These are phyloP conservation scores for Amanita molliuscula DNA, from an alignment of 768 basidiomycete genomes.

Conservation along the genomic window DNA sequence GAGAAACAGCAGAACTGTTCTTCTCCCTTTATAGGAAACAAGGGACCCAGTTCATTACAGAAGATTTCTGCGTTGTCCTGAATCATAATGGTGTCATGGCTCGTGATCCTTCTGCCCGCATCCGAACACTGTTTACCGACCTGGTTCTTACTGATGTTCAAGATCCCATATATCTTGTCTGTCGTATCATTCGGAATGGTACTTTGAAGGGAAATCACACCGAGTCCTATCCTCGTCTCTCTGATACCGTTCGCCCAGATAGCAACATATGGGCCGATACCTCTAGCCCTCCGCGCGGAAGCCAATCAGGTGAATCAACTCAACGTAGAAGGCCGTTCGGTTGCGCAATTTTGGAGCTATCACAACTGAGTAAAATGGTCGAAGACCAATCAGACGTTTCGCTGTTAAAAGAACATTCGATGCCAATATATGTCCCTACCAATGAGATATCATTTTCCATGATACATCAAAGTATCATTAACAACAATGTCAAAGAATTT, in stretches of 20 bases:
- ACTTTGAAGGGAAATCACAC: constrained; percentile 67
- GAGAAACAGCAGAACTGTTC: constrained; percentile 87
- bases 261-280: constrained; percentile 14
- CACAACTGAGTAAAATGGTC: constrained; percentile 60
- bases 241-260: constrained; percentile 37
- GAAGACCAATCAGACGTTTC: constrained; percentile 55
- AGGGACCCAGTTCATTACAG: constrained; percentile 80
- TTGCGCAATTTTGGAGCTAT: constrained; percentile 87
- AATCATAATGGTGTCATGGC: constrained; percentile 87
- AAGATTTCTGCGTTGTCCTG: constrained; percentile 83
- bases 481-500: constrained; percentile 64
- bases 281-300: constrained; percentile 10
- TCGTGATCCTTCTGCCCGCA: constrained; percentile 64
- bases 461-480: constrained; percentile 92
- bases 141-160: constrained; percentile 80
- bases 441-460: constrained; percentile 85
- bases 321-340: constrained; percentile 78
- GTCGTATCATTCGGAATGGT: constrained; percentile 83
- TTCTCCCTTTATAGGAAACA: constrained; percentile 88
- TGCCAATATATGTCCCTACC: constrained; percentile 80
- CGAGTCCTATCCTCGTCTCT: constrained; percentile 33
- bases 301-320: constrained; percentile 22
- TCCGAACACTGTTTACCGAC: constrained; percentile 85
- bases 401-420: constrained; percentile 62
- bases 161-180: constrained; percentile 82